Evolutionary conservation across 495 filamentous ascomycete genomes (phyloP), one percentile per base, ranked within the genome.

Genomic region (Annulohypoxylon stygium): DNA sequence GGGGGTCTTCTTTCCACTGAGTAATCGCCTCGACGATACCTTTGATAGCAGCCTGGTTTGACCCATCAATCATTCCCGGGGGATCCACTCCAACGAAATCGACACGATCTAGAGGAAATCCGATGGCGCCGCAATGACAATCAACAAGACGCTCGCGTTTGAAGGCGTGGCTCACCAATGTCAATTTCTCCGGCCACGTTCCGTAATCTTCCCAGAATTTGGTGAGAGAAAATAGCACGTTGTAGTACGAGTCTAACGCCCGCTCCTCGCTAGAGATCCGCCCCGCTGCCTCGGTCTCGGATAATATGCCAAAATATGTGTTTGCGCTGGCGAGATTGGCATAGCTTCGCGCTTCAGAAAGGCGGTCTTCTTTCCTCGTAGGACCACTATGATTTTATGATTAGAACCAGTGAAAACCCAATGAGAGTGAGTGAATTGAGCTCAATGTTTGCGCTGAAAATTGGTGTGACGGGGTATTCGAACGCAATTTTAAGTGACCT

Each of bases 231-330:
- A 94, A 93, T 18, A 95, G 77, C 11, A 95, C 80, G 71, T 96
- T 97, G 65, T 91, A 88, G 75, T 92, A 93, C 3, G 91, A 94
- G 72, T 97, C 93, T n/a, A 91, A 86, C 0, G 93, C 92, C 58
- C 86, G 83, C 10, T 86, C 82, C 75, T 96, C 93, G 4, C 64
- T 51, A 48, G 47, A 61, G 14, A 71, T 71, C 23, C 67, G 74
- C 59, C 65, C 37, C 30, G 55, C 39, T 20, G 37, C 62, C 4
- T 55, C 61, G 26, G 36, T 30, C 20, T 74, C 61, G 23, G 58
- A 23, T 12, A 70, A 23, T 9, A 84, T 59, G 20, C 64, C 68
- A 64, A 83, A 87, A 41, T 79, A 84, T 6, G 63, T 61, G 71
- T 86, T 83, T 14, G 80, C 80, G 3, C 67, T 61, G 25, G 83